Evolutionary conservation across 805 yeast genomes (phyloP).

Genomic region (Suhomyces emberorum): DNA sequence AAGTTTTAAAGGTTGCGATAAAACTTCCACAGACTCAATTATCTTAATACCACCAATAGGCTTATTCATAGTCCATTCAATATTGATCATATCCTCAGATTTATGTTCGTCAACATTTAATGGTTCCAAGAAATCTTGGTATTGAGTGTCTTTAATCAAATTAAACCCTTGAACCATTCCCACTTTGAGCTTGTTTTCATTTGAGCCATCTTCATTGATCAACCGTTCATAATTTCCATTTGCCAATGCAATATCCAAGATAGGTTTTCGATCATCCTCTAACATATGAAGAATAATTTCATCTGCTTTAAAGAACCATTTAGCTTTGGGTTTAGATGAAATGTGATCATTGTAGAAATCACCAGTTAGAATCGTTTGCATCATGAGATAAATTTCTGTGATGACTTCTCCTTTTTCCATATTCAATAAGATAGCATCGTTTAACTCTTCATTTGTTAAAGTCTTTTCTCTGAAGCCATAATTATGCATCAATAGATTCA

Average conservation of each 20-base stretch:
- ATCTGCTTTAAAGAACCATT: constrained; percentile 40
- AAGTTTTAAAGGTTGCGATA: constrained; percentile 36
- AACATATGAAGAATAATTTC: constrained; percentile 38
- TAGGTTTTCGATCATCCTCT: constrained; percentile 39
- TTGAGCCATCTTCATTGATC: constrained; percentile 40
- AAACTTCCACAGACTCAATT: constrained; percentile 36
- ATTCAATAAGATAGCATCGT: constrained; percentile 40
- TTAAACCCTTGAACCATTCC: constrained; percentile 38
- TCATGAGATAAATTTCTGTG: constrained; percentile 33
- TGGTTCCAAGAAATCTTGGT: constrained; percentile 35
- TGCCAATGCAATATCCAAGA: constrained; percentile 36
- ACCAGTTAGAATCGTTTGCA: constrained; percentile 37
- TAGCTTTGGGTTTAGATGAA: constrained; percentile 19
- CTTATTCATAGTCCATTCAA: constrained; percentile 42
- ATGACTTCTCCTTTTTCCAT: constrained; percentile 30
- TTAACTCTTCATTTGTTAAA: constrained; percentile 47
- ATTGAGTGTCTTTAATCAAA: constrained; percentile 29
- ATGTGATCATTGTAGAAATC: constrained; percentile 18
- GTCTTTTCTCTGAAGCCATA: constrained; percentile 47
- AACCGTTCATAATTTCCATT: constrained; percentile 30
- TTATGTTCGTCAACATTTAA: constrained; percentile 5
- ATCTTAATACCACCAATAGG: constrained; percentile 42
- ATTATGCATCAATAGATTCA: constrained; percentile 43
- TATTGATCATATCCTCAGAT: constrained; percentile 21
- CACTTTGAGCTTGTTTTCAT: constrained; percentile 34